Conservation (phyloP, 2,329 filamentous ascomycete genomes). For the Microdochium bolleyi region DNA sequence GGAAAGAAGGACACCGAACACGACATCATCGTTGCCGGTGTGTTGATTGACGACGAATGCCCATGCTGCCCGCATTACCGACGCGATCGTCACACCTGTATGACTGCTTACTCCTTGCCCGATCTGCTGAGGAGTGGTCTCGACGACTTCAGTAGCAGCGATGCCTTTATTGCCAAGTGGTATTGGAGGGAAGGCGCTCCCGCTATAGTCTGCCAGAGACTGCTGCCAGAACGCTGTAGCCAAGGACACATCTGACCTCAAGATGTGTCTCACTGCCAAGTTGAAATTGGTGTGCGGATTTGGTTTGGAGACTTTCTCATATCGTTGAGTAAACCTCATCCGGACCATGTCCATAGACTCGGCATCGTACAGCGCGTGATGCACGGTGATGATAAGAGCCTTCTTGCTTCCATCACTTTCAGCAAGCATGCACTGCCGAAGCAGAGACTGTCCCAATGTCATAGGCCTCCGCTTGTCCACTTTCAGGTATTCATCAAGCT, state of each 20-base stretch:
- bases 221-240: neutral
- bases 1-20: neutral
- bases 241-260: neutral
- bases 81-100: neutral
- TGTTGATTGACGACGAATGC: neutral
- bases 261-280: neutral
- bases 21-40: conserved; percentile 1
- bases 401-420: neutral
- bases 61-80: conserved; percentile 1
- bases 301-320: neutral
- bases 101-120: neutral
- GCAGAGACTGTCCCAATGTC: neutral
- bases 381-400: neutral
- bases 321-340: neutral
- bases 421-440: neutral
- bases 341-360: neutral
- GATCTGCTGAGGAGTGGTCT: neutral
- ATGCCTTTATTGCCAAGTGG: neutral
- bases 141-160: neutral
- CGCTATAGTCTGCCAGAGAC: neutral
- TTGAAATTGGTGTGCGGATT: neutral
- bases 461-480: neutral
- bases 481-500: neutral
- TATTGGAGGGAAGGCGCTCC: neutral
- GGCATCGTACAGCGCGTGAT: neutral